Evolutionary conservation across 345 rosid genomes (phyloP), one percentile per base, ranked within the genome.

Genomic region (Arabidopsis arenosa): DNA sequence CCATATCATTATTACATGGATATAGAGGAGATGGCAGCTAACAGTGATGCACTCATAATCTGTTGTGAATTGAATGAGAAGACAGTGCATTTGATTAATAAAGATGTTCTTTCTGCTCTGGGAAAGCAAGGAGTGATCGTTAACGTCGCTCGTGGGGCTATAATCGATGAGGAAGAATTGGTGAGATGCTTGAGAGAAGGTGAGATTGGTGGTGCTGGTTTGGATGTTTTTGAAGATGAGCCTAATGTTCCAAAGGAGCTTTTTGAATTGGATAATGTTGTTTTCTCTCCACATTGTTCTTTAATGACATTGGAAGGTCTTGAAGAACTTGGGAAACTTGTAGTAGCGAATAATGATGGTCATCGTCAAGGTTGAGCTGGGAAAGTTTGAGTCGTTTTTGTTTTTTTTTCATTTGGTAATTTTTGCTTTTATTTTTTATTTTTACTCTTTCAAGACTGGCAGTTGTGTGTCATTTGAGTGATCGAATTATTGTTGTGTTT

Each of bases 121-220:
- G 62, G 61, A n/a, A 56, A 56, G 61, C 39, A 32, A 32, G 61
- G 62, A 7, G 62, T 56, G 62, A 8, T 56, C 3, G 40, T 56
- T 56, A 56, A 56, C 8, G 62, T 56, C 0, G 40, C 62, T 56
- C 62, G 62, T 56, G 62, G 62, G 40, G 62, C 3, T 33, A 56
- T 56, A 56, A 4, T 56, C 18, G 62, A 33, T 32, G 40, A 56
- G 18, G 40, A 7, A 32, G 61, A 56, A 32, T 7, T 56, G 61
- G 40, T 56, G 23, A 55, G 37, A 55, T 30, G 60, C 18, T 54
- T 54, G 59, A 54, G 59, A 28, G 59, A 54, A 28, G 37, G 59
- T 54, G 59, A 55, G 61, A 56, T 32, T 14, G 39, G 61, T 56
- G 61, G 61, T n/a, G 61, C 61, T 56, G 61, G 40, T 56, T 56